Percentiles rank a stretch among this genome's conserved stretches.
Evolutionary conservation across 306 rosid species (phyloP).

Genomic region (Ceratonia siliqua): DNA sequence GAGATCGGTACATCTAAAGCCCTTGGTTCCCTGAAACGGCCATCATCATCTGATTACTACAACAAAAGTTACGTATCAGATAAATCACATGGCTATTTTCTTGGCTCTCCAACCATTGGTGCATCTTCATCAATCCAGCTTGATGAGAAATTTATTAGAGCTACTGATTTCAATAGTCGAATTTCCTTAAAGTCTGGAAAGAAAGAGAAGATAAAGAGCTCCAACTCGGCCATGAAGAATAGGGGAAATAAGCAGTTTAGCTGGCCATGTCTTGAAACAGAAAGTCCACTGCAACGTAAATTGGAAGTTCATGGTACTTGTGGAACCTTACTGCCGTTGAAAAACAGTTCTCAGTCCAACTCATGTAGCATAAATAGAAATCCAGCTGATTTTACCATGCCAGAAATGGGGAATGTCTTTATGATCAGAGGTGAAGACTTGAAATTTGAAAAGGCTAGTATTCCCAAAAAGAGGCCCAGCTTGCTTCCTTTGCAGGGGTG

Average conservation of each 20-base stretch:
- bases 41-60: conserved; percentile 24
- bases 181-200: conserved; percentile 39
- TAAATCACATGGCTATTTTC: conserved; percentile 45
- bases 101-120: conserved; percentile 32
- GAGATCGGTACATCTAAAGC: conserved; percentile 42
- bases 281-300: conserved; percentile 27
- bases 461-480: conserved; percentile 35
- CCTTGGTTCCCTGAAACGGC: conserved; percentile 27
- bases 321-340: conserved; percentile 35
- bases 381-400: conserved; percentile 68
- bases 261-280: conserved; percentile 29
- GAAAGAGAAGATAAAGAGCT: conserved; percentile 42
- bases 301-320: conserved; percentile 31
- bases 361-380: conserved; percentile 54
- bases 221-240: conserved; percentile 28
- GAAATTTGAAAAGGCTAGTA: conserved; percentile 36
- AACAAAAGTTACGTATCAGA: conserved; percentile 33
- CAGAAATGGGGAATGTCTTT: conserved; percentile 51
- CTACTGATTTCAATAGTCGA: conserved; percentile 34
- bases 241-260: conserved; percentile 31
- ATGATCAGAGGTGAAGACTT: conserved; percentile 73
- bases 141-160: conserved; percentile 27
- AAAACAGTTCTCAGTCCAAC: conserved; percentile 27
- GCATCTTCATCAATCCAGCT: conserved; percentile 48
- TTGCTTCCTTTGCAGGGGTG: conserved; percentile 30